These are phyloP conservation scores for Trypanosoma congolense DNA, from an alignment of 208 protist species.

Conservation along the genomic window DNA sequence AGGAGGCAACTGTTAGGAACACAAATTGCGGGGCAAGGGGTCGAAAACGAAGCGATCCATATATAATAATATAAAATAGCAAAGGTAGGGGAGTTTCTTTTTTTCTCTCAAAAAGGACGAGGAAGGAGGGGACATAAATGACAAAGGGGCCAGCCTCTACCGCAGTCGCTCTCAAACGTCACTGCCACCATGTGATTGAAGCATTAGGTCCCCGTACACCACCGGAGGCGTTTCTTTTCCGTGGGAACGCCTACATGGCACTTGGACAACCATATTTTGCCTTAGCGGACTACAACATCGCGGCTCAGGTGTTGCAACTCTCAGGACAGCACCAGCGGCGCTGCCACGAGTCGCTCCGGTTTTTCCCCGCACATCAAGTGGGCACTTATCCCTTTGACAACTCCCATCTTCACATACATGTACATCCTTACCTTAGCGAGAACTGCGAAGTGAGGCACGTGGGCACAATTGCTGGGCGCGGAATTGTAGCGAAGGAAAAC, in stretches of 20 bases:
- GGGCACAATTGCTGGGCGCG: slow-evolving; percentile 33
- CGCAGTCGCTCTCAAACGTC: slow-evolving; percentile 56
- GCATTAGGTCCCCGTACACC: slow-evolving; percentile 64
- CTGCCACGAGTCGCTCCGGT: slow-evolving; percentile 39
- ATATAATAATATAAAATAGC: slow-evolving; percentile 11
- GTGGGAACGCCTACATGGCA: slow-evolving; percentile 83
- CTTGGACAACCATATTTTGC: slow-evolving; percentile 81
- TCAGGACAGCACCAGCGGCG: slow-evolving; percentile 51
- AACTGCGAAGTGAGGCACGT: slow-evolving; percentile 31
- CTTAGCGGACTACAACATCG: slow-evolving; percentile 80
- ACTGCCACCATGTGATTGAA: slow-evolving; percentile 78
- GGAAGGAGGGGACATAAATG: not conserved
- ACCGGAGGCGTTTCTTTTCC: slow-evolving; percentile 79
- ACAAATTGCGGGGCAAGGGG: too few species aligned
- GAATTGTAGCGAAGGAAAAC: slow-evolving; percentile 43
- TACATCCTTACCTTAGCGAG: slow-evolving; percentile 60
- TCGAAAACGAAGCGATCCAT: too few species aligned
- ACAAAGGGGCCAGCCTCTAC: slow-evolving; percentile 10
- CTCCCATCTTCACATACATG: slow-evolving; percentile 73
- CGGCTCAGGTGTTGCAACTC: slow-evolving; percentile 48
- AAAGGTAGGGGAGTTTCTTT: too few species aligned
- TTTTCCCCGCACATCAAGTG: slow-evolving; percentile 59
- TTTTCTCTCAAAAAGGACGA: not conserved
- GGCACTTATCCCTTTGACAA: slow-evolving; percentile 53
- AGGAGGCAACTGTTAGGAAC: too few species aligned